Base-by-base conservation (phyloP, 148 eudicot genomes). In the Polygonum maritimum region DNA sequence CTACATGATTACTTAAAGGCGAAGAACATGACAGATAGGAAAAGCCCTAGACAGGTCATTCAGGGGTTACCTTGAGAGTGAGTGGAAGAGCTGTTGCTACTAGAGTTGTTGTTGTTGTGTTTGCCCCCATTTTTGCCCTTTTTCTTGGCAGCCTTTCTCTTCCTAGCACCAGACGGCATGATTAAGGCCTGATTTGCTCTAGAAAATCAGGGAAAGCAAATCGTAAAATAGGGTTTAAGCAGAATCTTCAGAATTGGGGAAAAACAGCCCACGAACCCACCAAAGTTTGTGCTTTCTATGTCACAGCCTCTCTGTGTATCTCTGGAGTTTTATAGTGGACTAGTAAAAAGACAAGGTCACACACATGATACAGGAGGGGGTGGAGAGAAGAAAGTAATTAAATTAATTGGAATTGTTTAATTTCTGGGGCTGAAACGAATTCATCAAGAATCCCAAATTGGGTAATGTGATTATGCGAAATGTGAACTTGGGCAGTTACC, bases 111-210 rank as follows among this genome's bases (percentile, higher is more conserved):
- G 41, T 67, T 67, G 47, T 70, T 38, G 48, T 70, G 12, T 45
- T 48, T 16, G 4, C 18, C 48, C n/a, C 74, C 74, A 39, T 70
- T 70, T 40, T 70, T 70, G 21, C n/a, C n/a, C 74, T 70, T 70
- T 44, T 70, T 70, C 74, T 70, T 70, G 48, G 47, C n/a, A 70
- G 74, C 74, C 9, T 70, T 70, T 70, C 74, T 70, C 74, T 70
- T 70, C 74, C 74, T 39, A 40, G 74, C 74, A 70, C 74, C 74
- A 19, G 74, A 70, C 31, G 74, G 74, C 74, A 70, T 70, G 74
- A 70, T 70, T 70, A 31, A 39, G 10, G 45, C 15, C 48, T 18
- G 74, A 70, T 70, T 62, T 62, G 39, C 69, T 62, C 15, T 26
- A 9, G 69, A n/a, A 51, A 51, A 51, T 51, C 55, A 51, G 16